Evolutionary conservation across 163 green algal species (phyloP).

Genomic region (Chlorella variabilis): DNA sequence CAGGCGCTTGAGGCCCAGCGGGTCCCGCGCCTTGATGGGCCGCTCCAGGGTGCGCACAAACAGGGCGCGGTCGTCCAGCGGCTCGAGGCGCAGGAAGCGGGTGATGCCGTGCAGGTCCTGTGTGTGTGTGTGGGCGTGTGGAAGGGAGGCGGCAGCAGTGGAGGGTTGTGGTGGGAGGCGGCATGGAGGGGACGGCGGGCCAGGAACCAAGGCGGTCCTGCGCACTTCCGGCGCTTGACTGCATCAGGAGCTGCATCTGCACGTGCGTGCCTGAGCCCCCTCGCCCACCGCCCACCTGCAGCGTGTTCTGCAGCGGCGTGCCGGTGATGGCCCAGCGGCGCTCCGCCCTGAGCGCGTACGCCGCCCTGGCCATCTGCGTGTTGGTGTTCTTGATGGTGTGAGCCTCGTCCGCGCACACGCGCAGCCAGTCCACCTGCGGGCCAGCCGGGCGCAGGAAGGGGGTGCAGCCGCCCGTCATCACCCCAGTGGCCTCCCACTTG

Average conservation of each 20-base stretch:
- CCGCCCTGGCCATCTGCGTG: slow-evolving; percentile 42
- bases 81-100: slow-evolving; percentile 55
- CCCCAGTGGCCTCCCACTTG: no score
- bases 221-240: no score
- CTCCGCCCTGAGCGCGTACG: slow-evolving; percentile 26
- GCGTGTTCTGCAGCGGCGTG: slow-evolving; percentile 22
- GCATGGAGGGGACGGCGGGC: no score
- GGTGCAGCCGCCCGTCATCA: no score
- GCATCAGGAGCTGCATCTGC: no score
- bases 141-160: not conserved
- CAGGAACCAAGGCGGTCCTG: no score
- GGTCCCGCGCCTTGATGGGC: slow-evolving; percentile 55
- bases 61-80: slow-evolving; percentile 50
- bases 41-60: slow-evolving; percentile 58
- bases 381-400: slow-evolving; percentile 66
- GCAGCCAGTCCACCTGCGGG: slow-evolving; percentile 59
- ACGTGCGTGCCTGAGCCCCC: no score
- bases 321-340: slow-evolving; percentile 58
- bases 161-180: not conserved
- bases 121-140: no score
- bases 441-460: not conserved
- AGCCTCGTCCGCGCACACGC: slow-evolving; percentile 70
- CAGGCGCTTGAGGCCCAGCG: slow-evolving; percentile 50
- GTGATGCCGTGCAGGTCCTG: slow-evolving; percentile 57
- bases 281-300: slow-evolving; percentile 12